Evolutionary conservation across 495 filamentous ascomycete species (phyloP), one percentile per base, ranked within the genome.

Genomic region (Cercophora newfieldiana): DNA sequence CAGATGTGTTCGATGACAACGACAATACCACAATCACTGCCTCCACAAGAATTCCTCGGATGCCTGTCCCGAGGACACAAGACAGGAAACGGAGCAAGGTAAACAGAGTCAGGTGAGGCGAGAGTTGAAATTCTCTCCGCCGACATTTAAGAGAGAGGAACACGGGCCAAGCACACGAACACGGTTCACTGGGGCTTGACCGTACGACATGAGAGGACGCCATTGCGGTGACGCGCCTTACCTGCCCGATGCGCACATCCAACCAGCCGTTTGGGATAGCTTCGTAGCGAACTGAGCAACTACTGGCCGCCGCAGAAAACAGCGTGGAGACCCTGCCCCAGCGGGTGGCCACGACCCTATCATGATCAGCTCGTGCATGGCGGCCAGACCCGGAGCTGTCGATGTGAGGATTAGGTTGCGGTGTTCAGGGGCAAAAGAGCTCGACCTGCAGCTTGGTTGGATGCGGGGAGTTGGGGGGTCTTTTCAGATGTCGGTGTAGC

Each of bases 261-360:
- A 72, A 72, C 70, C 67, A 55, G 50, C 30, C 62, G 25, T 47
- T 5, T 48, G 64, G 66, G 57, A 66, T 60, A 55, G n/a, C 26
- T 25, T 64, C 59, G 59, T 59, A 58, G n/a, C 3, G 1, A 12
- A 33, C 62, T 59, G 63, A 69, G 63, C 6, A 51, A n/a, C 58
- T 63, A 14, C 56, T 61, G 28, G 44, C 59, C 51, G 10, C 19
- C 12, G 58, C 57, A 57, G 37, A n/a, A 16, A 30, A 31, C 29
- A 37, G 31, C 50, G 29, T 51, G 64, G 66, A 31, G 7, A 48
- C 44, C 49, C 29, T 31, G 18, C 24, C 60, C 61, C 18, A 28
- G 26, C 50, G 44, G 44, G 37, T 22, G 18, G 47, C 19, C 56
- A 49, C 57, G 61, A 61, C 62, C 66, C 66, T 65, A 68, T 65